Conservation (phyloP, 164 flowering plant species). For the Dillenia suffruticosa region DNA sequence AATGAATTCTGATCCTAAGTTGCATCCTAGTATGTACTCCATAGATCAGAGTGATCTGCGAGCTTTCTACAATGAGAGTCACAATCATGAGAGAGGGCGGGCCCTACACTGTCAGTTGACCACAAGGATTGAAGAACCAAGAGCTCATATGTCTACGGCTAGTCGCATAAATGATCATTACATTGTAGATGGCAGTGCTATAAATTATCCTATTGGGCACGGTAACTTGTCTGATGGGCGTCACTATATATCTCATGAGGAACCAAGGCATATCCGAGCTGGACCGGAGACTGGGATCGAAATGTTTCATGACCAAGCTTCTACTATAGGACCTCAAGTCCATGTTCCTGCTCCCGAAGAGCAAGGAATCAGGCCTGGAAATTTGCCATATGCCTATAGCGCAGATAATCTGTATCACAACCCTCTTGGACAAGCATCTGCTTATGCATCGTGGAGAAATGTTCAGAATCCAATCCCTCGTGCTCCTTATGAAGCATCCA, state of each 20-base stretch:
- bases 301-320: slow-evolving; percentile 48
- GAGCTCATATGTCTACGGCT: slow-evolving; percentile 43
- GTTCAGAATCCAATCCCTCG: slow-evolving; percentile 46
- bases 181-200: slow-evolving; percentile 43
- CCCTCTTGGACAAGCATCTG: slow-evolving; percentile 46
- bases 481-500: slow-evolving; percentile 55
- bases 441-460: slow-evolving; percentile 58
- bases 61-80: slow-evolving; percentile 38
- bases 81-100: slow-evolving; percentile 70
- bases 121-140: slow-evolving; percentile 54
- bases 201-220: slow-evolving; percentile 42
- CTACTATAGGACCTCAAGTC: slow-evolving; percentile 30
- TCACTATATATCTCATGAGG: slow-evolving; percentile 44
- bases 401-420: slow-evolving; percentile 45
- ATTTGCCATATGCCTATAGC: slow-evolving; percentile 47
- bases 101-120: slow-evolving; percentile 45
- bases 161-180: slow-evolving; percentile 57
- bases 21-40: slow-evolving; percentile 40
- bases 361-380: slow-evolving; percentile 48
- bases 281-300: slow-evolving; percentile 57
- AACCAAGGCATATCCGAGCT: slow-evolving; percentile 34
- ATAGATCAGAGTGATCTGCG: slow-evolving; percentile 50
- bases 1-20: slow-evolving; percentile 44
- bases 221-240: slow-evolving; percentile 41
- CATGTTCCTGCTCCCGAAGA: slow-evolving; percentile 51